Percentiles rank a stretch among this genome's conserved stretches.
These are phyloP conservation scores for Clavulina sp. DNA, from an alignment of 768 basidiomycete genomes.

Conservation along the genomic window DNA sequence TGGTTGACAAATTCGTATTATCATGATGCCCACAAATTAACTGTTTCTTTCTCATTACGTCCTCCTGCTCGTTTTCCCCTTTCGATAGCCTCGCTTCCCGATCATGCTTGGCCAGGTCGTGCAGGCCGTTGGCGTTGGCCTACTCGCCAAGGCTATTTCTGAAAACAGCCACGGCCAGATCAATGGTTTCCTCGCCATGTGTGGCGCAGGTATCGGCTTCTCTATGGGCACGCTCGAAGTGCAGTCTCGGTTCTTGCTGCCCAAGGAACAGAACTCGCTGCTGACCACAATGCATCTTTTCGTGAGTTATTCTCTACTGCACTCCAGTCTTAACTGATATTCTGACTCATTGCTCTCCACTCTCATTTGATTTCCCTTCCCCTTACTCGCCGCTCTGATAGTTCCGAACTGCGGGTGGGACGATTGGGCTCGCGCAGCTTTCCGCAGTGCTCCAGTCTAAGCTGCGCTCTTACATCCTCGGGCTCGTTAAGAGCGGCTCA, in stretches of 20 bases:
- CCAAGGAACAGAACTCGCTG: constrained; percentile 24
- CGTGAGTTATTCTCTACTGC: constrained; percentile 17
- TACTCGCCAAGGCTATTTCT: constrained; percentile 19
- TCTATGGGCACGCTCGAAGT: constrained; percentile 23
- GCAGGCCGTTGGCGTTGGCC: neutral
- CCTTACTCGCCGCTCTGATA: too few species aligned
- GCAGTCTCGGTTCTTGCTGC: constrained; percentile 31
- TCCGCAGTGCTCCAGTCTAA: constrained; percentile 30
- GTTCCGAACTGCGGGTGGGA: constrained; percentile 34
- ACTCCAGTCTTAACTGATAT: constrained; percentile 18
- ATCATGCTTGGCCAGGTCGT: neutral
- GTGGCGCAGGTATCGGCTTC: constrained; percentile 27
- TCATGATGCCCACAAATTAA: neutral
- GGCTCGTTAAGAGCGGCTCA: too few species aligned
- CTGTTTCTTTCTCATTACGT: neutral
- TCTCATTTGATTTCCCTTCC: constrained; percentile 10
- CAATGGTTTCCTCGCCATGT: constrained; percentile 29
- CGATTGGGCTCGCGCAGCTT: constrained; percentile 36
- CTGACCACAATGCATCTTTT: constrained; percentile 30
- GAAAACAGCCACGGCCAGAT: constrained; percentile 20
- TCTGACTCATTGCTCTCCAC: constrained; percentile 28
- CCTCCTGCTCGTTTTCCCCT: neutral
- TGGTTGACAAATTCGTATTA: neutral
- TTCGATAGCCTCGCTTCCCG: neutral
- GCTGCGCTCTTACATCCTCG: constrained; percentile 21